Base-by-base conservation (phyloP, 768 basidiomycete species). In the Leccinellum albellum region DNA sequence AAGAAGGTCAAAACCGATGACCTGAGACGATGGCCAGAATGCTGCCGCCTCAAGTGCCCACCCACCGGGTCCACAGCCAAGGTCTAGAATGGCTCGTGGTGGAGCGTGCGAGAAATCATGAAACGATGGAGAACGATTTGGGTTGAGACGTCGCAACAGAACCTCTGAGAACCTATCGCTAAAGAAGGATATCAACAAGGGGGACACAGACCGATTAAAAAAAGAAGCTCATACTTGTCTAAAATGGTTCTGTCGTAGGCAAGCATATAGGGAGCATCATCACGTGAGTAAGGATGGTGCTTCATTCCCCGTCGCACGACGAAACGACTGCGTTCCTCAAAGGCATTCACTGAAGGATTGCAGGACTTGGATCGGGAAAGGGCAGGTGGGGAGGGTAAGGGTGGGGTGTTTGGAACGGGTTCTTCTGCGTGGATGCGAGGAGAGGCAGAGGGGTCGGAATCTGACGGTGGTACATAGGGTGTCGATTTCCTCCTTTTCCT, bases 51-150 rank as follows among this genome's bases (percentile, higher is more conserved):
- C 76, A 0, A 82, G 57, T 6, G 85, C 75, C 91, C 91, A 93
- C 49, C 79, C 66, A 0, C 89, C 89, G 48, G 79, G 62, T 12
- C 91, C 90, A 67, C 89, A 91, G 3, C 91, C 91, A 13, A 93
- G 71, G 64, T 92, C 90, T 7, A 93, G 78, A 23, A 87, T 84
- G 13, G 75, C 72, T 1, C 70, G 66, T 1, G 88, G 86, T 1
- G 77, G 75, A n/a, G 71, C 72, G 23, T 76, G 75, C 33, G 75
- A 66, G 58, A 78, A 80, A 57, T 79, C 72, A 55, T 82, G 76
- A 64, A 92, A 91, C 0, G 84, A 82, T 0, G 89, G 88, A 0
- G 80, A 78, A 5, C 76, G 77, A 3, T 74, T 75, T 6, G 75
- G 73, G 45, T 75, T 80, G 15, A 92, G 75, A n/a, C 80, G 82